phyloP scores from a whole-genome alignment of 768 basidiomycete genomes.

The Suillus hirtellus region DNA sequence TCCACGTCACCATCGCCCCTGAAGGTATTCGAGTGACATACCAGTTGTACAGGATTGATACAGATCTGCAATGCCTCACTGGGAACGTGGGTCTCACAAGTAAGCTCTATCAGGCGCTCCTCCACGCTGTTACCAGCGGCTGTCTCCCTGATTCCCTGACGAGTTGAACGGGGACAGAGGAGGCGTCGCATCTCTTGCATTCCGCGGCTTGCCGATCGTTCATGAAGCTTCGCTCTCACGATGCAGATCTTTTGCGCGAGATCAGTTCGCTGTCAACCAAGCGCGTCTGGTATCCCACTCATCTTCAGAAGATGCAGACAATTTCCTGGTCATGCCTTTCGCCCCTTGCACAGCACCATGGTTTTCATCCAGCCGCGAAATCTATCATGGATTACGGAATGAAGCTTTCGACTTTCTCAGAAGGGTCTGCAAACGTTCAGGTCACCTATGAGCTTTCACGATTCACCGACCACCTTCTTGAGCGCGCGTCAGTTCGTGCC shows the following conservation, averaged over 20 bases:
- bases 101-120: constrained; percentile 39
- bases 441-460: background rate
- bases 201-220: constrained; percentile 43
- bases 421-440: background rate
- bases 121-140: constrained; percentile 46
- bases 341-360: background rate
- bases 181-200: constrained; percentile 40
- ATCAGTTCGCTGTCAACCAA: constrained; percentile 38
- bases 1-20: constrained; percentile 18
- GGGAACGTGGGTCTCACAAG: constrained; percentile 29
- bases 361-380: background rate
- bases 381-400: background rate
- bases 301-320: constrained; percentile 41
- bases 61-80: constrained; percentile 22
- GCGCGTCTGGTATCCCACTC: constrained; percentile 39
- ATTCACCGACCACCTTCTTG: background rate
- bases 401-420: background rate
- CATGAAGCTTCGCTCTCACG: constrained; percentile 31
- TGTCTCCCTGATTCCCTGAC: constrained; percentile 46
- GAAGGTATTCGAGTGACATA: constrained; percentile 15
- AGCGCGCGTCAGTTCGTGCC: constrained; percentile 2
- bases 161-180: constrained; percentile 42
- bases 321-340: constrained; percentile 16
- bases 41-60: constrained; percentile 32
- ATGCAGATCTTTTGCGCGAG: constrained; percentile 32